Evolutionary conservation across 371 early-diverging fungal species (phyloP), one percentile per base, ranked within the genome.

Genomic region (Haplosporangium sp.): DNA sequence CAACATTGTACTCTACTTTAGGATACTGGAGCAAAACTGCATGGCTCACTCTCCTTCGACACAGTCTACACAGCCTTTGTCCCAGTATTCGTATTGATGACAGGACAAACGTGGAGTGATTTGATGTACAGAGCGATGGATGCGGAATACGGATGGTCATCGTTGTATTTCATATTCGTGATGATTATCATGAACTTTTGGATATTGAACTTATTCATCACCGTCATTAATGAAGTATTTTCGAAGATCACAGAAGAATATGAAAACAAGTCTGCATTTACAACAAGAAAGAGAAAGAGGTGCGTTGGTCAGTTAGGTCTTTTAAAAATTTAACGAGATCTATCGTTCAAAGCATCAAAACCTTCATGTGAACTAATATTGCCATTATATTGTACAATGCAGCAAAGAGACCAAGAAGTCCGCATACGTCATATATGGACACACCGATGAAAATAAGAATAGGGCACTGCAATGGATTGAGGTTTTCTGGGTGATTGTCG

Each of bases 201-300:
- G 91, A 83, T 93, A 34, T 79, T 92, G 64, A 92, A 92, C 72
- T 74, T 92, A 48, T 92, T 93, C 71, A 88, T 93, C 40, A 92
- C 93, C 11, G 93, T 92, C 20, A 90, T 90, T 67, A 88, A 88
- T 27, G 90, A 90, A 72, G 88, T 91, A 87, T 93, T 93, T 86
- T 91, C 89, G 52, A 89, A 91, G 81, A 89, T 91, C 38, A 84
- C 92, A 47, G 92, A 90, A 72, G 91, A 91, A 69, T 87, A 88
- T 5, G 42, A 61, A 17, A 82, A 90, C 34, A 89, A 89, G 63
- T 90, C 91, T 0, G 91, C 90, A 3, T 91, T 91, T 58, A 88
- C 88, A 9, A 77, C 82, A 20, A 56, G 55, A 4, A 4, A 17
- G 11, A 11, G 44, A 3, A 53, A 50, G n/a, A 20, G 15, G 61